phyloP scores from a whole-genome alignment of 169 alveolate species.

The Plasmodium gallinaceum region DNA sequence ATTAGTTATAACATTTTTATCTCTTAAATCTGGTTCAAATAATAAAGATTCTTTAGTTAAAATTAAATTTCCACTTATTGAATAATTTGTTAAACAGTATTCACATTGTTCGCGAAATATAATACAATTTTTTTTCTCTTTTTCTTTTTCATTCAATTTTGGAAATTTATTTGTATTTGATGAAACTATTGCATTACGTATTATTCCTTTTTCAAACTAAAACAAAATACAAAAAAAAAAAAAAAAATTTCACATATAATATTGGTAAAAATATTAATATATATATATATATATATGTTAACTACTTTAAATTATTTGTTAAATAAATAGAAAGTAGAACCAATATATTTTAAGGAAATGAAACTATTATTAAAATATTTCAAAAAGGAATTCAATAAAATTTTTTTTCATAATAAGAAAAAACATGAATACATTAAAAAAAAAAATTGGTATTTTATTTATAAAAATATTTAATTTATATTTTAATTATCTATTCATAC shows the following conservation, averaged over 20 bases:
- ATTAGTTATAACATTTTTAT: conserved; percentile 81
- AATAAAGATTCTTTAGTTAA: conserved; percentile 83
- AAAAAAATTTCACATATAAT: conserved; percentile 15
- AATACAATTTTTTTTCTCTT: conserved; percentile 74
- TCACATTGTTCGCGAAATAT: conserved; percentile 84
- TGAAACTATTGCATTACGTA: conserved; percentile 68
- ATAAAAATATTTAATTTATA: neutral
- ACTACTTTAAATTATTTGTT: too few species aligned
- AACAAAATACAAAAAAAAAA: conserved; percentile 32
- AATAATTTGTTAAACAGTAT: conserved; percentile 80
- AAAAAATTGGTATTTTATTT: neutral
- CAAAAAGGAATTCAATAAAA: too few species aligned
- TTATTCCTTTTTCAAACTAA: conserved; percentile 73
- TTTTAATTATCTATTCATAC: conserved; percentile 8
- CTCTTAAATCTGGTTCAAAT: conserved; percentile 87
- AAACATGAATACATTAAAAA: neutral
- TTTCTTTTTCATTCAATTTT: conserved; percentile 42
- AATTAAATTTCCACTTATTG: conserved; percentile 83
- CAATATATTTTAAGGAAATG: too few species aligned
- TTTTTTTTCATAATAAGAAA: neutral
- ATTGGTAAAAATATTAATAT: neutral
- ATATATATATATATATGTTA: neutral
- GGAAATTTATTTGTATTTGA: conserved; percentile 13
- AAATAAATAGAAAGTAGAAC: too few species aligned
- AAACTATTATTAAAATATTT: too few species aligned